Conservation (phyloP, 306 rosid genomes). For the Senna siamea region DNA sequence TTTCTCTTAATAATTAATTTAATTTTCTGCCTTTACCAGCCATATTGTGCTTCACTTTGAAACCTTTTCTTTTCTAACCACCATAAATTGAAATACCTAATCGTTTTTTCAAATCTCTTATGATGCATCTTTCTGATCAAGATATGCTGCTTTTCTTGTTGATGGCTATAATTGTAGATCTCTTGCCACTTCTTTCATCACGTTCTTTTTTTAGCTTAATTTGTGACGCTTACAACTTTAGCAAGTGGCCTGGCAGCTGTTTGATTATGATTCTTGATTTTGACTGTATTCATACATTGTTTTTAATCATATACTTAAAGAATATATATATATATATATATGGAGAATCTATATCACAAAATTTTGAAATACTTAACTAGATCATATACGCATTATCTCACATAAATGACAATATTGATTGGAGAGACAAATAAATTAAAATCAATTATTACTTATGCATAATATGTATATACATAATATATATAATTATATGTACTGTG, state of each 20-base stretch:
- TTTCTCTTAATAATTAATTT: slow-evolving; percentile 2
- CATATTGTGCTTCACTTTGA: slow-evolving; percentile 43
- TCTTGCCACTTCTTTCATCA: slow-evolving; percentile 31
- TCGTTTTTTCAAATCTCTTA: slow-evolving; percentile 50
- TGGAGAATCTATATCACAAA: too few species aligned
- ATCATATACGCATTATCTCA: not conserved
- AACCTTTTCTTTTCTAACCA: slow-evolving; percentile 61
- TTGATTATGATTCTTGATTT: not conserved
- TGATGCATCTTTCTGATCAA: slow-evolving; percentile 44
- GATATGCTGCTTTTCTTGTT: slow-evolving; percentile 36
- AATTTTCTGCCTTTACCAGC: slow-evolving; percentile 35
- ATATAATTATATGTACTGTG: not conserved
- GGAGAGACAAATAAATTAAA: too few species aligned
- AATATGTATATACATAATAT: too few species aligned
- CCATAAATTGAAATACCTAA: slow-evolving; percentile 38
- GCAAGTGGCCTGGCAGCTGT: not conserved
- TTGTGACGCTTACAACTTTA: slow-evolving; percentile 18
- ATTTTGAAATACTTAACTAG: not conserved
- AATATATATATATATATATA: too few species aligned
- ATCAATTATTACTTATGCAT: too few species aligned
- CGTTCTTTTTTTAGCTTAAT: not conserved
- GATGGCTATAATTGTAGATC: slow-evolving; percentile 23
- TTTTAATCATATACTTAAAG: not conserved
- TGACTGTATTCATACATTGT: not conserved
- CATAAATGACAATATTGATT: not conserved